These are phyloP conservation scores for Mycena latifolia DNA, from an alignment of 768 basidiomycete genomes.

Conservation along the genomic window DNA sequence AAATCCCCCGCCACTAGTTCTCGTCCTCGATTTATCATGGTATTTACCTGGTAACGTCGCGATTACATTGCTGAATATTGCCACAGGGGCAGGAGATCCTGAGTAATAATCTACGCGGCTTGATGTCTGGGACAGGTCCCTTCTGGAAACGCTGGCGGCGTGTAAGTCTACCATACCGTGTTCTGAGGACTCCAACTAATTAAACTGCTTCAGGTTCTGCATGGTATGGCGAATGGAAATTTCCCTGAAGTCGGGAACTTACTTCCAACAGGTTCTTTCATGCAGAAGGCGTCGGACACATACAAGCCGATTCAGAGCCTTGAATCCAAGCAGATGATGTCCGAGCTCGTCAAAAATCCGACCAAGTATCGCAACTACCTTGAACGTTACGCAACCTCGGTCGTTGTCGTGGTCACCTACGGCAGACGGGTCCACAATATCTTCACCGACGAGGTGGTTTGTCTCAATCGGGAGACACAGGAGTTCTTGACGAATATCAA, in stretches of 20 bases:
- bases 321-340: conserved; percentile 59
- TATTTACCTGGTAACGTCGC: not conserved
- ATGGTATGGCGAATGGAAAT: conserved; percentile 33
- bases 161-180: conserved; percentile 39
- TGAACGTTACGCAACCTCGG: conserved; percentile 57
- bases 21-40: conserved; percentile 60
- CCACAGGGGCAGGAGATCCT: conserved; percentile 56
- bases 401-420: conserved; percentile 58
- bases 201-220: conserved; percentile 50
- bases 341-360: conserved; percentile 56
- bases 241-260: not conserved
- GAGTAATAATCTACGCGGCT: conserved; percentile 58
- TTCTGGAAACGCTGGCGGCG: conserved; percentile 62
- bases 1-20: conserved; percentile 61
- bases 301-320: conserved; percentile 63
- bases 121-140: conserved; percentile 58
- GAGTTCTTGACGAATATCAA: conserved; percentile 46
- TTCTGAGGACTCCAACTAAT: not conserved
- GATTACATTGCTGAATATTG: not conserved
- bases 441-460: conserved; percentile 60
- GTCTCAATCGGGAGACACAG: conserved; percentile 31
- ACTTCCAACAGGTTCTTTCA: conserved; percentile 24
- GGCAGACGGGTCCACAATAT: conserved; percentile 55
- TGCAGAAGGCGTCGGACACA: conserved; percentile 50
- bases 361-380: conserved; percentile 47